A percentile compares a stretch with the other conserved stretches of the same genome.
phyloP scores from a whole-genome alignment of 306 rosid species.

The Bauhinia variegata region DNA sequence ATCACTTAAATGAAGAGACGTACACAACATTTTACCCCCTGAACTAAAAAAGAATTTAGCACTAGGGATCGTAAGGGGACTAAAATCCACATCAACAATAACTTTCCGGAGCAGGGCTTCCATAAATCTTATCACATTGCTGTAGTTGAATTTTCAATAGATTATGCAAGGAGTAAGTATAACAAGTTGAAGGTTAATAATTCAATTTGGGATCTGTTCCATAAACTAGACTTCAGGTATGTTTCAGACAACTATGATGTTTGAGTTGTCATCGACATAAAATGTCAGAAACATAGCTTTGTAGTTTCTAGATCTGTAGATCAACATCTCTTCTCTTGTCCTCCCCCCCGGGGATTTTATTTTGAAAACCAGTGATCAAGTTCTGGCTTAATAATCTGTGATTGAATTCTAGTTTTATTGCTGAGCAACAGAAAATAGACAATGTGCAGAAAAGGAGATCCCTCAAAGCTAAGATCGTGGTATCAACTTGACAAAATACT shows the following conservation, averaged over 20 bases:
- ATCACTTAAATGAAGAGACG: slow-evolving; percentile 3
- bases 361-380: no score
- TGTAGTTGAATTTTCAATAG: slow-evolving; percentile 7
- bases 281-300: no score
- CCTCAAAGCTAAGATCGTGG: slow-evolving; percentile 29
- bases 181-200: background rate
- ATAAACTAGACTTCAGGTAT: background rate
- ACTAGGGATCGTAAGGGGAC: background rate
- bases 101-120: background rate
- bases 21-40: background rate
- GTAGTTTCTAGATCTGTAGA: background rate
- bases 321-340: no score
- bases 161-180: background rate
- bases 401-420: background rate
- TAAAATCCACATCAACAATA: slow-evolving; percentile 25
- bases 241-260: slow-evolving; percentile 1
- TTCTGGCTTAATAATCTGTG: background rate
- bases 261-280: background rate
- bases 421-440: slow-evolving; percentile 15
- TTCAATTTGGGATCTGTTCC: slow-evolving; percentile 1
- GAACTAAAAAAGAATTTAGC: background rate
- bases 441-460: slow-evolving; percentile 1
- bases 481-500: slow-evolving; percentile 35
- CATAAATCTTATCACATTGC: slow-evolving; percentile 8
- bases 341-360: no score